Conservation (phyloP, 139 green algal genomes). For the Chlorella sorokiniana region DNA sequence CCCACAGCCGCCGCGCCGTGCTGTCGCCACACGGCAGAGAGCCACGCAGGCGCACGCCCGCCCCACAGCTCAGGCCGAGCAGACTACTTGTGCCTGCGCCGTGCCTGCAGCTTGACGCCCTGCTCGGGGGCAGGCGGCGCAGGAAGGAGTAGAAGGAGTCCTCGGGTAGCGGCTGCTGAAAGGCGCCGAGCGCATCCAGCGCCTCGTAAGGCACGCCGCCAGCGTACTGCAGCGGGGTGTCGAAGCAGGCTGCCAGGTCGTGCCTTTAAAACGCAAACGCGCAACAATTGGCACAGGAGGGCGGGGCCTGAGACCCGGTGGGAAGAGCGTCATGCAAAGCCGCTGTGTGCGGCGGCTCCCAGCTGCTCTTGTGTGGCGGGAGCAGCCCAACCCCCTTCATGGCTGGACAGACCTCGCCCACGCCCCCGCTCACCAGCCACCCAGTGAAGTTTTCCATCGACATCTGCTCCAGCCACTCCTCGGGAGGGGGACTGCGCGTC, state of each 20-base stretch:
- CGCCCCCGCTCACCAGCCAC: constrained; percentile 1
- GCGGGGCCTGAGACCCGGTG: too few relatives aligned
- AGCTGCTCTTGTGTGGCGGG: background rate
- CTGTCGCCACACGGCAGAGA: too few relatives aligned
- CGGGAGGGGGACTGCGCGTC: background rate
- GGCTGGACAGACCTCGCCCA: background rate
- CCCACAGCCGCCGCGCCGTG: too few relatives aligned
- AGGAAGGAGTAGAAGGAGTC: constrained; percentile 15
- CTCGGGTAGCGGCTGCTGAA: background rate
- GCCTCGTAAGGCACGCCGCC: constrained; percentile 15
- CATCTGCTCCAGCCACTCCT: constrained; percentile 24
- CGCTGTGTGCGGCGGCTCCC: background rate
- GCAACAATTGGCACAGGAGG: background rate
- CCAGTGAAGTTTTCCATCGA: constrained; percentile 1
- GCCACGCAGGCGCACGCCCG: background rate
- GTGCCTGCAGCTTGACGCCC: constrained; percentile 9
- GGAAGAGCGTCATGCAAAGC: background rate
- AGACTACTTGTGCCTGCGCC: background rate
- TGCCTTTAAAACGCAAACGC: too few relatives aligned
- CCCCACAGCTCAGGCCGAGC: background rate
- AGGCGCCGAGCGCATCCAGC: background rate
- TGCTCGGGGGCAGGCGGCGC: background rate
- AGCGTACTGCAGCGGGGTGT: background rate
- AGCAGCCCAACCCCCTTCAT: background rate
- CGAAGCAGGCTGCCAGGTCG: background rate